Conservation (phyloP, 306 rosid genomes). For the Ceratonia siliqua region DNA sequence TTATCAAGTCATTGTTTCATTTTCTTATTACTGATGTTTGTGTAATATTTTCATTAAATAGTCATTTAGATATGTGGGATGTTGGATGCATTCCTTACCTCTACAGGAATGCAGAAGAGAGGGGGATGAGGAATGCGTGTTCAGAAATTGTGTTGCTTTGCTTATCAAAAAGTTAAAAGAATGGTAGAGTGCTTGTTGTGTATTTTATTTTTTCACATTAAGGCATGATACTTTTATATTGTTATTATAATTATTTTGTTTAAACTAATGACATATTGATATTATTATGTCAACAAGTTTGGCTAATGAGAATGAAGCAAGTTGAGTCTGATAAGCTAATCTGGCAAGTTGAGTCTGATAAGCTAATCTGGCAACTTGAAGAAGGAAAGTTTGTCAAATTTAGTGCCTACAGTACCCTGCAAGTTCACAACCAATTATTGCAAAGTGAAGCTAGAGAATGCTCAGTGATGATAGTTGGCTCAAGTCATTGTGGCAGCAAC, state of each 20-base stretch:
- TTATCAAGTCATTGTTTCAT: conserved; percentile 28
- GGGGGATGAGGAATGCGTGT: background rate
- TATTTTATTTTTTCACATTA: background rate
- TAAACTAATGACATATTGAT: conserved; percentile 65
- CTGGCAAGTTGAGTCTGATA: conserved; percentile 47
- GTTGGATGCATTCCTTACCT: conserved; percentile 99
- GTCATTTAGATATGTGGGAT: conserved; percentile 91
- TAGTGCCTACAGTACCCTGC: conserved; percentile 39
- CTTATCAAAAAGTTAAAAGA: background rate
- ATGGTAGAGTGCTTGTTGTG: background rate
- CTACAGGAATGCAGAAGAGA: too few relatives aligned
- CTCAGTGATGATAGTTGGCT: conserved; percentile 68
- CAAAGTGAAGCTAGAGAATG: conserved; percentile 59
- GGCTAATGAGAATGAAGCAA: conserved; percentile 87
- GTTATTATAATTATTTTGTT: background rate
- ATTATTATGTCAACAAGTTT: conserved; percentile 91
- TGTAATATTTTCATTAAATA: conserved; percentile 45
- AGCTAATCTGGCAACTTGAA: conserved; percentile 48
- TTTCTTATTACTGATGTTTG: too few relatives aligned
- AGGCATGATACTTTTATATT: conserved; percentile 2
- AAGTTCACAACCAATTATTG: conserved; percentile 31
- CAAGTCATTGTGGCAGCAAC: conserved; percentile 79
- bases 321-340: too few relatives aligned
- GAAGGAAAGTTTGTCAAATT: conserved; percentile 47
- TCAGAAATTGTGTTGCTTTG: background rate